Evolutionary conservation across 768 basidiomycete species (phyloP), one percentile per base, ranked within the genome.

Genomic region (Suillus tomentosus): DNA sequence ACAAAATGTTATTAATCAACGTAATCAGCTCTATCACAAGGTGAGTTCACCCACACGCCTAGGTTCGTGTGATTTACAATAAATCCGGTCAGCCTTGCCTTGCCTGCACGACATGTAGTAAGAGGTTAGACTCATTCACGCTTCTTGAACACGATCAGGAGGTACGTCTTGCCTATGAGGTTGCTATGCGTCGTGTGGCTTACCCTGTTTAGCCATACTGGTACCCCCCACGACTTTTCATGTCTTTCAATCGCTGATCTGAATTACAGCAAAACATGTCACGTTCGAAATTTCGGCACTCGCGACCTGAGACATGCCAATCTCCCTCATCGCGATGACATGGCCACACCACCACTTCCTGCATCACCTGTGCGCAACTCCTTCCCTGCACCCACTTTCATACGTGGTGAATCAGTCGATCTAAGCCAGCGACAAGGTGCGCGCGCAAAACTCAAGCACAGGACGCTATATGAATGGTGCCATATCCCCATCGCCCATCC

Each of bases 71-170:
- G 50, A 68, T 27, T 55, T 27, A 43, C 61, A 15, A 65, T 8
- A 15, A 3, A 15, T 58, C 2, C 60, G 47, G n/a, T 62, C 39
- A 94, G 91, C 87, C 86, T 27, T 96, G 94, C 78, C 80, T 96
- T 50, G 82, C 88, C 19, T 96, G 94, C 73, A 87, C 80, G 61
- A 80, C 77, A 14, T 96, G 94, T 73, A 85, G 82, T 70, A 93
- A 92, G 74, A 80, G 91, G 42, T 81, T 96, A 15, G 93, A 94
- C 72, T 92, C 93, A 0, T 78, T 84, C 62, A 84, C 84, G 22
- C 80, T 96, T 27, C 79, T 94, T 8, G 94, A 96, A 74, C 94
- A 96, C 72, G 86, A 95, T 70, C 83, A 89, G 71, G 80, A 91
- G 83, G 94, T 92, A 66, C 62, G 86, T 72, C 27, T n/a, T n/a